These are phyloP conservation scores for Tolypocladium amazonense DNA, from an alignment of 2,329 filamentous ascomycete genomes.

Conservation along the genomic window DNA sequence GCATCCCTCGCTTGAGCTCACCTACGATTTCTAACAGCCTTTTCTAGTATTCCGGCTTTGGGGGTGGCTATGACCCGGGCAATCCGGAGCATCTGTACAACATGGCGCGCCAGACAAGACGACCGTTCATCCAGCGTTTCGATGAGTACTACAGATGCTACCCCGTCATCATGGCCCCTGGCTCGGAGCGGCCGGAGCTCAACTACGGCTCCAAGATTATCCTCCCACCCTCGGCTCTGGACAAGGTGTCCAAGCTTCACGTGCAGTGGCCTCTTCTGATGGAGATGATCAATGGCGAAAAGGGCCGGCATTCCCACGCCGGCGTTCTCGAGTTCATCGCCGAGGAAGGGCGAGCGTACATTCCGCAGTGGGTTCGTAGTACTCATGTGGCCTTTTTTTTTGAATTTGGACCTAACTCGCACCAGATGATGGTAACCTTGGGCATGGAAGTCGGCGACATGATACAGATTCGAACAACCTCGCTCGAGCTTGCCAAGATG, in stretches of 20 bases:
- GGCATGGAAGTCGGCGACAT: conserved; percentile 85
- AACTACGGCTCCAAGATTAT: conserved; percentile 98
- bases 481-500: conserved; percentile 77
- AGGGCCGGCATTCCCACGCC: conserved; percentile 73
- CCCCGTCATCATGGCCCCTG: conserved; percentile 86
- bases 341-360: conserved; percentile 91
- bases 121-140: conserved; percentile 61
- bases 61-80: conserved; percentile 32
- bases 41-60: conserved; percentile 23
- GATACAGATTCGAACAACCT: conserved; percentile 89
- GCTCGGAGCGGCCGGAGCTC: conserved; percentile 75
- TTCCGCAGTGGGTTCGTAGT: conserved; percentile 76
- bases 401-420: conserved; percentile 9
- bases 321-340: conserved; percentile 96
- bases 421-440: conserved; percentile 86
- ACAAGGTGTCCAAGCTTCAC: conserved; percentile 91
- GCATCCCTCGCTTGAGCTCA: not conserved
- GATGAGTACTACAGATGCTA: conserved; percentile 99
- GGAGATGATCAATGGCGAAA: conserved; percentile 84
- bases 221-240: conserved; percentile 87
- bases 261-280: conserved; percentile 97
- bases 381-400: not conserved
- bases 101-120: conserved; percentile 34
- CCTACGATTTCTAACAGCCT: conserved; percentile 5
- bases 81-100: conserved; percentile 39